Conservation (phyloP, 2,329 filamentous ascomycete genomes). For the Xylariaceae sp. region DNA sequence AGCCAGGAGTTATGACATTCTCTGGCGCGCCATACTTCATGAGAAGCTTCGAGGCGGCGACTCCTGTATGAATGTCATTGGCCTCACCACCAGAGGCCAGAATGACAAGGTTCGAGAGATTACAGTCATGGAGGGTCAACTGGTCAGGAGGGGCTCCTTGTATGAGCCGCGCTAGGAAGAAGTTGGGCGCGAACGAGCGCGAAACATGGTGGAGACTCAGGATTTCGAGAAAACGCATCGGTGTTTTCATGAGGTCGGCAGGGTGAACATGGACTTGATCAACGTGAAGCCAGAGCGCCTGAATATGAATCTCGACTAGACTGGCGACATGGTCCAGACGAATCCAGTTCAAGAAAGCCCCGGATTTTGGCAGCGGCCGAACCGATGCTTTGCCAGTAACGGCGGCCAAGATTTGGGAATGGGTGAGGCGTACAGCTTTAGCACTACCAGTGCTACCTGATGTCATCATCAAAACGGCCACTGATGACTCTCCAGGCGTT, state of each 20-base stretch:
- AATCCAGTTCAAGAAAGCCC: slow-evolving; percentile 39
- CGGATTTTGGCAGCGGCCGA: slow-evolving; percentile 18
- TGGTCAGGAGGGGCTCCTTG: neutral
- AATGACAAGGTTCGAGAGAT: neutral
- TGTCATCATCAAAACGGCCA: no score
- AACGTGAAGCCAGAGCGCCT: slow-evolving; percentile 31
- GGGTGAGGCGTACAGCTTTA: slow-evolving; percentile 39
- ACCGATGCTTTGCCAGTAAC: slow-evolving; percentile 30
- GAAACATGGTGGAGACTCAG: slow-evolving; percentile 32
- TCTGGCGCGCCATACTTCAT: neutral
- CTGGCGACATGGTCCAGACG: slow-evolving; percentile 46
- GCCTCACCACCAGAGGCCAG: neutral
- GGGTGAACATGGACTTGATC: slow-evolving; percentile 39
- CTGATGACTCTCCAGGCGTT: no score
- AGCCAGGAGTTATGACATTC: slow-evolving; percentile 20
- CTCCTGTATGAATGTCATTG: neutral
- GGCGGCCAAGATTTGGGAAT: slow-evolving; percentile 34
- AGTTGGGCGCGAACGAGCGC: slow-evolving; percentile 36
- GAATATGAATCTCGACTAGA: slow-evolving; percentile 44
- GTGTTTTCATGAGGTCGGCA: slow-evolving; percentile 31
- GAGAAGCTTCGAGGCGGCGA: neutral
- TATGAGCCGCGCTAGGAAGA: slow-evolving; percentile 24
- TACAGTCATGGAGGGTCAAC: neutral
- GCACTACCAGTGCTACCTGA: slow-evolving; percentile 43
- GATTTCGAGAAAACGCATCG: slow-evolving; percentile 29